phyloP scores from a whole-genome alignment of 345 rosid genomes.

The Kandelia obovata region DNA sequence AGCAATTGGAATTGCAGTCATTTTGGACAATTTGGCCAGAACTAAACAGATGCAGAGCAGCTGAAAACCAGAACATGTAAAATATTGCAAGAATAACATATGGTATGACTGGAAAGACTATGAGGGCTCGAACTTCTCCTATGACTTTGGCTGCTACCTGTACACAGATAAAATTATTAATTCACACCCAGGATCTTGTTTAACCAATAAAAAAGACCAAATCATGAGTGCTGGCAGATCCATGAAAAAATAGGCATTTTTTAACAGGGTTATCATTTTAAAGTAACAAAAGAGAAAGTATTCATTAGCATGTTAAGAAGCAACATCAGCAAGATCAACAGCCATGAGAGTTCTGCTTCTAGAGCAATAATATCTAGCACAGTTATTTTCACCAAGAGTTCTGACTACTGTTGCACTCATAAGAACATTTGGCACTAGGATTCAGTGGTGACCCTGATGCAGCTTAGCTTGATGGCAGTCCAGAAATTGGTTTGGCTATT shows the following conservation, averaged over 20 bases:
- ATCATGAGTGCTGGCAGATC: neutral
- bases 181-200: neutral
- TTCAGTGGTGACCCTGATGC: neutral
- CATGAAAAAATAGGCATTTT: neutral
- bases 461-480: neutral
- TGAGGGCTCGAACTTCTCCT: slow-evolving; percentile 93
- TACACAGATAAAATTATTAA: slow-evolving; percentile 9
- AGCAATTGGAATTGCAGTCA: slow-evolving; percentile 78
- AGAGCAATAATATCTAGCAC: neutral
- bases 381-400: no score
- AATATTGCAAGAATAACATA: slow-evolving; percentile 70
- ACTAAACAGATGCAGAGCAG: slow-evolving; percentile 86
- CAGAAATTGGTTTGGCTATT: neutral
- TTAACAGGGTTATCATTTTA: neutral
- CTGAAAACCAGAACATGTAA: slow-evolving; percentile 94
- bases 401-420: neutral
- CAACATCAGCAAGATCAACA: neutral
- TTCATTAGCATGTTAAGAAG: neutral
- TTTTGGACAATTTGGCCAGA: slow-evolving; percentile 81
- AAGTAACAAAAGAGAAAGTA: neutral
- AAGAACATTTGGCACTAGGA: neutral
- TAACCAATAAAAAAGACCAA: neutral
- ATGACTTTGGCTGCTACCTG: slow-evolving; percentile 99
- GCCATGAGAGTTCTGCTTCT: neutral
- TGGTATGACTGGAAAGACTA: slow-evolving; percentile 81